Base-by-base conservation (phyloP, 2,329 filamentous ascomycete genomes). In the Microdochium trichocladiopsis region DNA sequence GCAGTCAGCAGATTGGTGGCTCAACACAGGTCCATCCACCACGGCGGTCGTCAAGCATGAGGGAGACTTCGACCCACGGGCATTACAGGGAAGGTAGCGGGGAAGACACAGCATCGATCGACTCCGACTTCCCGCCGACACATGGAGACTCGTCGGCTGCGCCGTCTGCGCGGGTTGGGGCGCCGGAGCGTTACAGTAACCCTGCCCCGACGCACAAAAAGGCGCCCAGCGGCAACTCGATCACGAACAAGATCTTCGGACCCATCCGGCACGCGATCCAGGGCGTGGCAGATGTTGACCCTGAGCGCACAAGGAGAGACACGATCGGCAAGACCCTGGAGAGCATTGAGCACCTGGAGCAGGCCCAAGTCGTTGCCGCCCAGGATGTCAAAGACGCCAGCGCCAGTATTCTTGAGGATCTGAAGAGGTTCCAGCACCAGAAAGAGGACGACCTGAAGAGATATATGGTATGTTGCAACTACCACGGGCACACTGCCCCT, bases 301-400 rank as follows among this genome's bases (percentile, higher is more conserved):
- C 94, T 0, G 94, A 99, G 71, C 80, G 92, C 57, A 96, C 92
- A 45, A 80, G 94, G 51, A 82, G 94, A 51, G 94, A 99, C 67
- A 87, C 90, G 57, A 96, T 99, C 60, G 92, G 93, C 37, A 97
- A 96, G 77, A 99, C 94, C 1, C 85, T 87, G 58, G 94, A 99
- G 71, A 89, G 85, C 53, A 84, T 99, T 56, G 80, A 72, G 47
- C 81, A 96, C 73, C 78, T 99, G 50, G 92, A 97, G 69, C 90
- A 95, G 74, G 94, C 94, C 1, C 81, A 96, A 53, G 82, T 90
- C 28, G 92, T 89, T 4, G 89, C 91, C 4, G 90, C 92, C 56
- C 86, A 90, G 63, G 94, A 99, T 65, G 94, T 97, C 55, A 92
- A 88, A 67, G 90, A 97, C 63, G 94, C 94, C 9, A 96, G 91